A percentile compares a stretch with the other conserved stretches of the same genome.
These are phyloP conservation scores for Phytophthora citricola DNA, from an alignment of 352 stramenopile species.

Conservation along the genomic window DNA sequence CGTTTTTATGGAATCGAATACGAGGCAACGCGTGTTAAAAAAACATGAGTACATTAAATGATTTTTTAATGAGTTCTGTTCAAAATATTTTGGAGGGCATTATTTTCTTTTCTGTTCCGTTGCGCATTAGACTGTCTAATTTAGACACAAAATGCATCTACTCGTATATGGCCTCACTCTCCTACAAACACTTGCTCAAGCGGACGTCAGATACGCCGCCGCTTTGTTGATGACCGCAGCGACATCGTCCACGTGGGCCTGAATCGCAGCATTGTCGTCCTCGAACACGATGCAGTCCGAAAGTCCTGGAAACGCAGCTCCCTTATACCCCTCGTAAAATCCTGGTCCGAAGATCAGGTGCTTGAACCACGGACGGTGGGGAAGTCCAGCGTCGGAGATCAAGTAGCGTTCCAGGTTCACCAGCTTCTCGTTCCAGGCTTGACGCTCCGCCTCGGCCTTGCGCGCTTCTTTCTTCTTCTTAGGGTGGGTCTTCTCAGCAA, in stretches of 20 bases:
- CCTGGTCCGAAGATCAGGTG: constrained; percentile 61
- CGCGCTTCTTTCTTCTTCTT: constrained; percentile 15
- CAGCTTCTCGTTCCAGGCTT: constrained; percentile 25
- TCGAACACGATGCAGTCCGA: constrained; percentile 51
- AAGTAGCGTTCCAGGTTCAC: constrained; percentile 49
- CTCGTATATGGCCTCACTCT: not conserved
- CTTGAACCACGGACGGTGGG: constrained; percentile 54
- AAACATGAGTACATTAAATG: too few relatives aligned
- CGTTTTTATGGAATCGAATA: too few relatives aligned
- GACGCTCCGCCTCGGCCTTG: constrained; percentile 13
- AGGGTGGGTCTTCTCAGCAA: not conserved
- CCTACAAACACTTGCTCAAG: not conserved
- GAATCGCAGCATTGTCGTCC: constrained; percentile 40
- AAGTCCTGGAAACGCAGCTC: constrained; percentile 54
- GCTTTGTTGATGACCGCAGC: constrained; percentile 41
- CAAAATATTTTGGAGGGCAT: not conserved
- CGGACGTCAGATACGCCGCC: constrained; percentile 37
- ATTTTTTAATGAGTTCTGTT: too few relatives aligned
- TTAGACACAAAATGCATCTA: constrained; percentile 10
- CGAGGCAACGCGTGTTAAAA: too few relatives aligned
- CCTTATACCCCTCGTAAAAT: constrained; percentile 60
- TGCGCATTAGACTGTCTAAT: too few relatives aligned
- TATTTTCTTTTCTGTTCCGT: not conserved
- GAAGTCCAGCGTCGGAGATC: constrained; percentile 44
- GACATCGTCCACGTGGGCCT: constrained; percentile 52